Conservation (phyloP, 148 eudicot species). For the Rhododendron ovatum region DNA sequence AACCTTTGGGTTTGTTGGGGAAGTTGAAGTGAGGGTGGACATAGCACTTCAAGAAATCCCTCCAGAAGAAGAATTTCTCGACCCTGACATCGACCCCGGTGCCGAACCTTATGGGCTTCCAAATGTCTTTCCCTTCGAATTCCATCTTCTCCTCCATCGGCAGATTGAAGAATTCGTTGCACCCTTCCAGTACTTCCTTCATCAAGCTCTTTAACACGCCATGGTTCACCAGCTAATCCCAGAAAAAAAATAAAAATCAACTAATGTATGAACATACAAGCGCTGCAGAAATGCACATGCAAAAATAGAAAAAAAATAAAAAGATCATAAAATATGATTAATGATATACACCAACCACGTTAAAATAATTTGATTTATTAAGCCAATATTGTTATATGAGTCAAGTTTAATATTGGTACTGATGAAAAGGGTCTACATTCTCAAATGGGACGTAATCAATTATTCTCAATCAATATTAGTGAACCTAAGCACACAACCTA, state of each 20-base stretch:
- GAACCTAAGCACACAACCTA: too few relatives aligned
- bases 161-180: slow-evolving; percentile 38
- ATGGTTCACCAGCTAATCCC: slow-evolving; percentile 52
- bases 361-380: too few relatives aligned
- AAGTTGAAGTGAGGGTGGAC: slow-evolving; percentile 39
- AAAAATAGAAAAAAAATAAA: not conserved
- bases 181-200: slow-evolving; percentile 28
- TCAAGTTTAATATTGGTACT: too few relatives aligned
- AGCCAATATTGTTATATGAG: too few relatives aligned
- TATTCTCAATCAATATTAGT: too few relatives aligned
- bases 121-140: slow-evolving; percentile 31
- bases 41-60: slow-evolving; percentile 34
- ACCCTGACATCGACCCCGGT: slow-evolving; percentile 30
- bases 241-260: not conserved
- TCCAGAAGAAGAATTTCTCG: slow-evolving; percentile 26
- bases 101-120: slow-evolving; percentile 37
- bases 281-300: too few relatives aligned
- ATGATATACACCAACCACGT: too few relatives aligned
- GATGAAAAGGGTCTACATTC: too few relatives aligned
- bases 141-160: slow-evolving; percentile 43
- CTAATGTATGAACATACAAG: not conserved
- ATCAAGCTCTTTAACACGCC: slow-evolving; percentile 42
- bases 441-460: too few relatives aligned
- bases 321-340: too few relatives aligned
- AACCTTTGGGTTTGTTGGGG: slow-evolving; percentile 31